phyloP scores from a whole-genome alignment of 83 land plant species.

The Picea abies region DNA sequence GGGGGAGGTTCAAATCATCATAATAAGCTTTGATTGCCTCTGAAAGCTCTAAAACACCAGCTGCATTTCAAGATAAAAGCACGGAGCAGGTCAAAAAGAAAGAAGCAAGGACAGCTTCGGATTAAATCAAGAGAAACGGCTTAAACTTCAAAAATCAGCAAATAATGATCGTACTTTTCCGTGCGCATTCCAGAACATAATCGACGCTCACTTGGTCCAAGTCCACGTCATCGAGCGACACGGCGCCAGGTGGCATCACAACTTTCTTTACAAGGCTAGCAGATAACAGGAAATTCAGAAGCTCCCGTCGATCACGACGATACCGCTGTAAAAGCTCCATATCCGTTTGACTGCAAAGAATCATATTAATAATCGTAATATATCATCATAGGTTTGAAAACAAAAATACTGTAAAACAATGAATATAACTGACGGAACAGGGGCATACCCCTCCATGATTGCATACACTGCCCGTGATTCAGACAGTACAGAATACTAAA shows the following conservation, averaged over 20 bases:
- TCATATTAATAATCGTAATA: not conserved
- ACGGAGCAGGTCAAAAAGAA: not conserved
- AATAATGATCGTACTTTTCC: constrained; percentile 60
- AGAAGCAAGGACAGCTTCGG: not conserved
- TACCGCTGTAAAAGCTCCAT: constrained; percentile 11
- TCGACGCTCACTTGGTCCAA: constrained; percentile 96
- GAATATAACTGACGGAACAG: not conserved
- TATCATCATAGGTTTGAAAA: not conserved
- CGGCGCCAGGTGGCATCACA: constrained; percentile 98
- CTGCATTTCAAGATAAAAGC: constrained; percentile 1
- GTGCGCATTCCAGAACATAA: constrained; percentile 81
- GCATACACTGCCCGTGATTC: not conserved
- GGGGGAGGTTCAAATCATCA: constrained; percentile 8
- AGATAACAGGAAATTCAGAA: constrained; percentile 80
- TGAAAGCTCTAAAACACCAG: constrained; percentile 11
- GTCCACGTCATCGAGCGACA: constrained; percentile 88
- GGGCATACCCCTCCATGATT: constrained; percentile 8
- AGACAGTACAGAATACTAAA: not conserved
- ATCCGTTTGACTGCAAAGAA: not conserved
- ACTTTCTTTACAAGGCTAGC: constrained; percentile 89
- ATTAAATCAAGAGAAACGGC: not conserved
- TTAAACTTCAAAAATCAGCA: constrained; percentile 1
- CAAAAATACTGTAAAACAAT: not conserved
- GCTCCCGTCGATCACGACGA: constrained; percentile 62
- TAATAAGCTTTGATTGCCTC: constrained; percentile 18